Conservation (phyloP, 2,329 filamentous ascomycete species). For the Chaetomium strumarium region DNA sequence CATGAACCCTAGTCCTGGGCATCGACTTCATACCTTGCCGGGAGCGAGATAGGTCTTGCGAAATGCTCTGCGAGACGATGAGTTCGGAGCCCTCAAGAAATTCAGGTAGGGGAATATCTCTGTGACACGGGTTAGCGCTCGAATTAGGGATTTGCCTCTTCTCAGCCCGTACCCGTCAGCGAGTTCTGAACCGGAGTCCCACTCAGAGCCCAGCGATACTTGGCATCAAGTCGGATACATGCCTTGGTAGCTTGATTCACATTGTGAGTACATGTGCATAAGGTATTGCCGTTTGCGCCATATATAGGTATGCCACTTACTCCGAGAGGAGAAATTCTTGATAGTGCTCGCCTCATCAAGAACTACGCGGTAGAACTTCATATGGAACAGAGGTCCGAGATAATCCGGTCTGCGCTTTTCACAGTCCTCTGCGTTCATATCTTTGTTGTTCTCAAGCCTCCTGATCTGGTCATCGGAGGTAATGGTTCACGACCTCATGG, state of each 20-base stretch:
- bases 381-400: constrained; percentile 33
- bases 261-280: too few relatives aligned
- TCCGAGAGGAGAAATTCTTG: constrained; percentile 39
- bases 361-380: constrained; percentile 46
- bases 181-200: constrained; percentile 34
- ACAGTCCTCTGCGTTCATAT: not conserved
- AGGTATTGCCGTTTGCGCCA: constrained; percentile 3
- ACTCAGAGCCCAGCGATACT: constrained; percentile 32
- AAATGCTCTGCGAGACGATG: not conserved
- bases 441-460: not conserved
- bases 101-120: not conserved
- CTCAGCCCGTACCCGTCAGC: constrained; percentile 25
- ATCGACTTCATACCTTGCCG: not conserved
- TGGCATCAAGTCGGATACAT: constrained; percentile 22
- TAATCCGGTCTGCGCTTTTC: constrained; percentile 19
- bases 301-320: constrained; percentile 25
- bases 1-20: not conserved
- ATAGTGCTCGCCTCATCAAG: constrained; percentile 53
- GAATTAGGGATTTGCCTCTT: not conserved
- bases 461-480: not conserved
- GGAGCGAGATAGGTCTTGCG: not conserved
- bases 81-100: not conserved
- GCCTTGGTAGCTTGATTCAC: constrained; percentile 24
- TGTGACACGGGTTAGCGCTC: not conserved
- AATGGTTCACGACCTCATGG: constrained; percentile 23